phyloP scores from a whole-genome alignment of 495 filamentous ascomycete genomes.

The Cryomyces antarcticus region DNA sequence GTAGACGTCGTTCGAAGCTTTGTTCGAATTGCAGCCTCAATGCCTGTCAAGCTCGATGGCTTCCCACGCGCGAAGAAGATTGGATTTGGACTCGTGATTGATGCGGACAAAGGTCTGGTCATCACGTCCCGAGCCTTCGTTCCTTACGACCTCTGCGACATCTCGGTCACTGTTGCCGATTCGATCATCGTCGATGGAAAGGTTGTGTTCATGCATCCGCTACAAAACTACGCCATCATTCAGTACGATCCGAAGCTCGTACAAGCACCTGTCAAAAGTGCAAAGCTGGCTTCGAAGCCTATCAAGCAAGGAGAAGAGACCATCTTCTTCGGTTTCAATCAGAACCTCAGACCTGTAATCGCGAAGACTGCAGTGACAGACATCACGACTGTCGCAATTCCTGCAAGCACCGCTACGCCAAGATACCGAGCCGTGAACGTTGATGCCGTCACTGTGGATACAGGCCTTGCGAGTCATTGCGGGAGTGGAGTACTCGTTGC shows the following conservation, averaged over 20 bases:
- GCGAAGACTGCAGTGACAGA: slow-evolving; percentile 91
- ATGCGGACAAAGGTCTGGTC: slow-evolving; percentile 87
- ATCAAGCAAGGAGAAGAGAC: slow-evolving; percentile 83
- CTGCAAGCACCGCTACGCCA: slow-evolving; percentile 77
- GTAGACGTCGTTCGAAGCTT: slow-evolving; percentile 88
- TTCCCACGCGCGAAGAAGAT: slow-evolving; percentile 85
- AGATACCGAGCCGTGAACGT: slow-evolving; percentile 90
- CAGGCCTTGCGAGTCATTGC: slow-evolving; percentile 71
- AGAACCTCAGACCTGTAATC: slow-evolving; percentile 81
- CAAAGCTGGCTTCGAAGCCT: slow-evolving; percentile 54
- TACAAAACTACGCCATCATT: slow-evolving; percentile 91
- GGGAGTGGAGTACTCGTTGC: slow-evolving; percentile 84
- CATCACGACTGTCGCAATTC: slow-evolving; percentile 92
- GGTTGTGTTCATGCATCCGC: slow-evolving; percentile 90
- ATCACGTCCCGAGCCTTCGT: slow-evolving; percentile 84
- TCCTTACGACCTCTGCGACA: slow-evolving; percentile 91
- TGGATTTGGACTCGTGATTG: slow-evolving; percentile 86
- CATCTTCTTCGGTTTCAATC: slow-evolving; percentile 92
- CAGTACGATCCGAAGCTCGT: slow-evolving; percentile 89
- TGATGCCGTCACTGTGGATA: slow-evolving; percentile 94
- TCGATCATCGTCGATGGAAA: slow-evolving; percentile 86
- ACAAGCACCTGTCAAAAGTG: slow-evolving; percentile 77
- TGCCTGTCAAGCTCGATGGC: slow-evolving; percentile 91
- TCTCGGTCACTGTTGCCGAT: slow-evolving; percentile 85
- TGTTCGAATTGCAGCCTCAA: slow-evolving; percentile 72